A percentile compares a stretch with the other conserved stretches of the same genome.
These are phyloP conservation scores for Andrographis paniculata DNA, from an alignment of 305 asterid genomes.

Conservation along the genomic window DNA sequence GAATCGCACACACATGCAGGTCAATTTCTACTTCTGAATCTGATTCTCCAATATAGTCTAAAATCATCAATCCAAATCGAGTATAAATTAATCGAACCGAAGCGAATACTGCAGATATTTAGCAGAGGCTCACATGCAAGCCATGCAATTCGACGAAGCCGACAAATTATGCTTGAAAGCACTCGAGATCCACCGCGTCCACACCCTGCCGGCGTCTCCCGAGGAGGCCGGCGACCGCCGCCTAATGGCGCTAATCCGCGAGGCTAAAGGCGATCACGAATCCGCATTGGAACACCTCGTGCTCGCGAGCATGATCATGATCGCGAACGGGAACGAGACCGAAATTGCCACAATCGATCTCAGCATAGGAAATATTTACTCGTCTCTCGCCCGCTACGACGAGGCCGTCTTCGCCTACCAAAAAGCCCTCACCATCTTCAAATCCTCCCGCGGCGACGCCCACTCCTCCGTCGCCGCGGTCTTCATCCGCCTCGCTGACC, in stretches of 20 bases:
- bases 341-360: conserved; percentile 93
- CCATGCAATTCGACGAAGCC: conserved; percentile 95
- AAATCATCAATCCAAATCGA: too few relatives aligned
- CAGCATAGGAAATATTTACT: conserved; percentile 89
- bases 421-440: conserved; percentile 93
- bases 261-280: conserved; percentile 90
- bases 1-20: conserved; percentile 99
- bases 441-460: conserved; percentile 89
- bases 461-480: conserved; percentile 96
- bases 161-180: conserved; percentile 75
- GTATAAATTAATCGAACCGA: too few relatives aligned
- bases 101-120: conserved; percentile 75
- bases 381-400: conserved; percentile 81
- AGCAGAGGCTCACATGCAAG: conserved; percentile 97
- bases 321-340: conserved; percentile 84
- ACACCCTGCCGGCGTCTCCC: conserved; percentile 95
- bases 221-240: conserved; percentile 99
- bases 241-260: conserved; percentile 91
- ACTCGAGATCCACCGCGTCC: conserved; percentile 91
- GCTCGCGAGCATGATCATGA: conserved; percentile 97
- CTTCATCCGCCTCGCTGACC: conserved; percentile 82
- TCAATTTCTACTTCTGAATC: too few relatives aligned
- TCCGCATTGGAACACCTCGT: conserved; percentile 96
- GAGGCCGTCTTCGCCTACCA: conserved; percentile 97
- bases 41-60: too few relatives aligned